Conservation (phyloP, 2,329 filamentous ascomycete genomes). For the Calonectria fujianensis region DNA sequence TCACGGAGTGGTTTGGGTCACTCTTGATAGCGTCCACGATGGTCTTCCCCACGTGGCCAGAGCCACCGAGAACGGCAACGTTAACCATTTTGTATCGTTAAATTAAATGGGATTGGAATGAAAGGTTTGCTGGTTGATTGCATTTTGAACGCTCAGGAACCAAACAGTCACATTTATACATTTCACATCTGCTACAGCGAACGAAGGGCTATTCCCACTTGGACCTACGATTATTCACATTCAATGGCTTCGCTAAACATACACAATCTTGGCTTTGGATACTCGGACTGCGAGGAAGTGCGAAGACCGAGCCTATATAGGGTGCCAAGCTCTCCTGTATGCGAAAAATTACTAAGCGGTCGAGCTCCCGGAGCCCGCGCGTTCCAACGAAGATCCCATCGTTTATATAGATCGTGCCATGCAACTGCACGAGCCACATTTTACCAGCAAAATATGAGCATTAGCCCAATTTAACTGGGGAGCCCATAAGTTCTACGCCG, state of each 20-base stretch:
- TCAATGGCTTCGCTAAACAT: too few species aligned
- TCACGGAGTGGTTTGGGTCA: constrained; percentile 34
- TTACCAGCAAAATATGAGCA: background rate
- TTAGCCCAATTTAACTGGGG: background rate
- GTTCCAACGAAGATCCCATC: background rate
- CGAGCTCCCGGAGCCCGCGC: background rate
- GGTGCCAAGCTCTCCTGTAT: too few species aligned
- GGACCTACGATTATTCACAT: background rate
- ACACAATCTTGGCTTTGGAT: background rate
- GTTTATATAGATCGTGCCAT: background rate
- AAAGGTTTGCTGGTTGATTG: background rate
- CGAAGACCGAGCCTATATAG: background rate
- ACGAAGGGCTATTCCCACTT: background rate
- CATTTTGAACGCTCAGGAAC: background rate
- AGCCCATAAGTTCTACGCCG: background rate
- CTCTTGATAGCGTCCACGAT: constrained; percentile 34
- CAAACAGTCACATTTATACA: constrained; percentile 9
- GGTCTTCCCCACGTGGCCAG: constrained; percentile 42
- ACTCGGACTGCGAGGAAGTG: constrained; percentile 9
- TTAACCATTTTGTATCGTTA: constrained; percentile 35
- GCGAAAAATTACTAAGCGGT: constrained; percentile 8
- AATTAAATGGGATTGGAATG: background rate
- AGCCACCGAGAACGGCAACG: constrained; percentile 39
- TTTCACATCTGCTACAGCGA: background rate
- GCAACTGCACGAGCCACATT: constrained; percentile 3